A percentile compares a stretch with the other conserved stretches of the same genome.
Evolutionary conservation across 345 rosid genomes (phyloP).

Genomic region (Eucalyptus albens): DNA sequence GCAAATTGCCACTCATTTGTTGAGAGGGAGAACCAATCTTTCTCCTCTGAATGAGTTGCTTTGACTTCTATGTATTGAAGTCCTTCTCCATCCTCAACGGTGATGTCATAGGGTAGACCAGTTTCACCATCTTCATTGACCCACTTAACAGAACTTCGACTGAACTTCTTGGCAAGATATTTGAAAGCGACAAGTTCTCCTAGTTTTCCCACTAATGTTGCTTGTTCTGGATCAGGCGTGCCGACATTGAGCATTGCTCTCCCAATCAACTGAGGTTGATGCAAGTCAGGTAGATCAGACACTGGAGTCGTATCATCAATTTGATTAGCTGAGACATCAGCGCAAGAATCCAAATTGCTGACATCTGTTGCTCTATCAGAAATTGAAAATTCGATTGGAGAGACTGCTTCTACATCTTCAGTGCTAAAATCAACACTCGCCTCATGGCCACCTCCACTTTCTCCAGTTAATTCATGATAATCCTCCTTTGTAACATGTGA

Average conservation of each 20-base stretch:
- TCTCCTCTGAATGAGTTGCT: constrained; percentile 47
- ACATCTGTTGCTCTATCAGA: neutral
- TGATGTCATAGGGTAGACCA: constrained; percentile 67
- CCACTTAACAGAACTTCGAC: constrained; percentile 47
- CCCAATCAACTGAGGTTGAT: constrained; percentile 9
- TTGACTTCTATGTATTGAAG: constrained; percentile 66
- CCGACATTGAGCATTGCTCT: constrained; percentile 45
- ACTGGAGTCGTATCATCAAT: constrained; percentile 4
- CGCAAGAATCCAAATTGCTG: neutral
- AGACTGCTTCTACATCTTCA: constrained; percentile 3
- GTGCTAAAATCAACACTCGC: constrained; percentile 9
- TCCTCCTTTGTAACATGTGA: constrained; percentile 4
- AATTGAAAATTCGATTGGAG: neutral
- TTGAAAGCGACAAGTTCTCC: constrained; percentile 70
- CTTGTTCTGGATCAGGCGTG: constrained; percentile 23
- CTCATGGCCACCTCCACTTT: constrained; percentile 1
- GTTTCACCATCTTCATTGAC: constrained; percentile 64
- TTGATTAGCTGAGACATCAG: neutral
- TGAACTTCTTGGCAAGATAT: constrained; percentile 22
- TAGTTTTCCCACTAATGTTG: constrained; percentile 45
- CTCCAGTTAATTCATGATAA: neutral
- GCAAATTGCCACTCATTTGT: constrained; percentile 83
- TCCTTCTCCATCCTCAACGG: constrained; percentile 18
- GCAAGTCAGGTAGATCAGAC: constrained; percentile 6
- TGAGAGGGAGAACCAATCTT: constrained; percentile 73